Conservation (phyloP, 2,329 filamentous ascomycete species). For the Ceratocystis smalleyi region DNA sequence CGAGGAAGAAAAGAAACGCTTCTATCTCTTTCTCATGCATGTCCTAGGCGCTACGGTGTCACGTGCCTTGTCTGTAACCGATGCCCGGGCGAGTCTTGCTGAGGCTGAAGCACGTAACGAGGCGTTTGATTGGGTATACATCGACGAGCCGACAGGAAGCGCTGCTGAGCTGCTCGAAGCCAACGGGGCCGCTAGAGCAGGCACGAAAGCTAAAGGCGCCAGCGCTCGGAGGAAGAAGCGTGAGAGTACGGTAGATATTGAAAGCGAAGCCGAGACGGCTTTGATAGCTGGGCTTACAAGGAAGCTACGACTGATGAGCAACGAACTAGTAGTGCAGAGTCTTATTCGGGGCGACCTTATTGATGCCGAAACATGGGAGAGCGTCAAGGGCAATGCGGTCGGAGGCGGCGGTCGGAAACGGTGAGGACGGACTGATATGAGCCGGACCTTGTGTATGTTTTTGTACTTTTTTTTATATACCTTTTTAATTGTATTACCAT, state of each 20-base stretch:
- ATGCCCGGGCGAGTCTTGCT: slow-evolving; percentile 45
- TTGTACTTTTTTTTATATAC: background rate
- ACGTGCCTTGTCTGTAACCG: slow-evolving; percentile 47
- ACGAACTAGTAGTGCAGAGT: slow-evolving; percentile 85
- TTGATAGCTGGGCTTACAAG: slow-evolving; percentile 25
- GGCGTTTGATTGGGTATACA: slow-evolving; percentile 64
- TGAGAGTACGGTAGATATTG: slow-evolving; percentile 18
- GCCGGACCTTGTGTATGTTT: slow-evolving; percentile 4
- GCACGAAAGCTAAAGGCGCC: background rate
- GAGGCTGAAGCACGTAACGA: slow-evolving; percentile 20
- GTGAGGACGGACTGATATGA: background rate
- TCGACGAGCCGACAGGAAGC: slow-evolving; percentile 48
- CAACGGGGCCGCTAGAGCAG: slow-evolving; percentile 9
- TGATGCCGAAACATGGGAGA: slow-evolving; percentile 37
- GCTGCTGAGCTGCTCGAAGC: slow-evolving; percentile 33
- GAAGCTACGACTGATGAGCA: slow-evolving; percentile 52
- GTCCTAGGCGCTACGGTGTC: slow-evolving; percentile 60
- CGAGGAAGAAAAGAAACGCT: slow-evolving; percentile 44
- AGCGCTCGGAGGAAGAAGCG: slow-evolving; percentile 18
- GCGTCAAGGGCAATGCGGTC: background rate
- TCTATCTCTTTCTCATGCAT: slow-evolving; percentile 66
- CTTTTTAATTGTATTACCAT: background rate
- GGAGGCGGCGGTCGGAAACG: background rate
- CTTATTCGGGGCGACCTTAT: slow-evolving; percentile 71
- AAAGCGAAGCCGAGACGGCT: background rate